Conservation (phyloP, 352 stramenopile genomes). For the Aphanomyces invadans region DNA sequence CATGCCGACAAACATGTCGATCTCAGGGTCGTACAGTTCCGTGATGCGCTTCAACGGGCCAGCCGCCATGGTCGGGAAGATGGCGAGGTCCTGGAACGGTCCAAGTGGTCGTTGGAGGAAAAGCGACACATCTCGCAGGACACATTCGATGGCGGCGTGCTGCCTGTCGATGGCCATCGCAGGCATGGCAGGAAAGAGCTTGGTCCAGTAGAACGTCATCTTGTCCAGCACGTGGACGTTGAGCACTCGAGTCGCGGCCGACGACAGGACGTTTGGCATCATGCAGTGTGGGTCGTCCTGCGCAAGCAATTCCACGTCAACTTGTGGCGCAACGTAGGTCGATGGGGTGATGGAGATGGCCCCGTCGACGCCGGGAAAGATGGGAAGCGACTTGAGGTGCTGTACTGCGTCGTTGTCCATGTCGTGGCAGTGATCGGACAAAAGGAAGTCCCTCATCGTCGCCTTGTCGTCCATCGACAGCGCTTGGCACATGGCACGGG, state of each 20-base stretch:
- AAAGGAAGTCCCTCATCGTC: background rate
- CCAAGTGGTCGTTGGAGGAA: background rate
- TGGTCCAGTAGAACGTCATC: background rate
- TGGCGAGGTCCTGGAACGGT: slow-evolving; percentile 37
- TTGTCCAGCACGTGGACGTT: background rate
- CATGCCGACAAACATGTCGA: slow-evolving; percentile 56
- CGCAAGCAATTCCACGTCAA: background rate
- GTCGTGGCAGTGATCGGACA: slow-evolving; percentile 11
- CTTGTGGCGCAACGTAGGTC: slow-evolving; percentile 4
- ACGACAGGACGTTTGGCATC: background rate
- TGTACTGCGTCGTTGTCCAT: slow-evolving; percentile 3
- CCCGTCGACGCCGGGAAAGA: slow-evolving; percentile 2
- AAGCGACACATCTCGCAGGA: background rate
- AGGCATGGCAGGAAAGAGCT: background rate
- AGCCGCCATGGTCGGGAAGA: slow-evolving; percentile 52
- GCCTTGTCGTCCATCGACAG: background rate
- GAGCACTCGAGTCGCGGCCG: background rate
- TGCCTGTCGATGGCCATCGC: background rate
- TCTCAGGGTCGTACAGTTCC: slow-evolving; percentile 64
- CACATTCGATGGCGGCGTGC: background rate
- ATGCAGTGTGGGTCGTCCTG: slow-evolving; percentile 3
- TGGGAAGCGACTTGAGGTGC: background rate
- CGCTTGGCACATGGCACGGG: background rate
- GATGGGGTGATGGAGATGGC: background rate
- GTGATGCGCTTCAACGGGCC: slow-evolving; percentile 48